Evolutionary conservation across 2,329 filamentous ascomycete genomes (phyloP), one percentile per base, ranked within the genome.

Genomic region (Paecilomyces dactylethromorphus): DNA sequence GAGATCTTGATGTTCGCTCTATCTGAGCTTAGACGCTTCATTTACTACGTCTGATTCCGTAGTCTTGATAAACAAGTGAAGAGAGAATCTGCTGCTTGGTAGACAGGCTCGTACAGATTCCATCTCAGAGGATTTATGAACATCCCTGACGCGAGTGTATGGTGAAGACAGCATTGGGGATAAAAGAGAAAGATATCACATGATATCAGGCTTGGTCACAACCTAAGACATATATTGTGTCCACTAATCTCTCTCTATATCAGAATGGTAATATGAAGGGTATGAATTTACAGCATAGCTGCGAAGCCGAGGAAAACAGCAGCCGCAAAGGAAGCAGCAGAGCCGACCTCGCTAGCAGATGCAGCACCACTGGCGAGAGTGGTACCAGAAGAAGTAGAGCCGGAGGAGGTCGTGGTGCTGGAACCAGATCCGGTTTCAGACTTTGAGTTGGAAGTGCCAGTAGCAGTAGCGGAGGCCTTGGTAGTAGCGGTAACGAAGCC

Each of bases 271-370:
- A 6, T 15, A 15, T 53, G 15, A 56, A 11, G 33, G 24, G n/a
- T 10, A 24, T 18, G 32, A 53, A 1, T 53, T 71, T 67, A 77
- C 63, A 78, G 64, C 32, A 72, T 67, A 52, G 72, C 73, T 21
- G 73, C 73, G 51, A 76, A 70, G 49, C 75, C 76, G 33, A 76
- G 65, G 59, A 77, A 74, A n/a, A 76, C 69, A 49, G 73, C 74
- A 51, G 75, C 71, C 54, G 70, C 73, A 56, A 76, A 70, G 7
- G 71, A 70, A 53, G 70, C 71, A 32, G 71, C 67, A 33, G 74
- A 73, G 53, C 72, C 67, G 33, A 73, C 70, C 33, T 70, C 68
- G 59, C 69, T 68, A 26, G 70, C 67, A 10, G 68, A 66, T 29
- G 66, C 69, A 55, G 68, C 64, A 35, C 65, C 63, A 31, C 64